phyloP scores from a whole-genome alignment of 2,329 filamentous ascomycete genomes.

The Aspergillus pseudoglaucus region DNA sequence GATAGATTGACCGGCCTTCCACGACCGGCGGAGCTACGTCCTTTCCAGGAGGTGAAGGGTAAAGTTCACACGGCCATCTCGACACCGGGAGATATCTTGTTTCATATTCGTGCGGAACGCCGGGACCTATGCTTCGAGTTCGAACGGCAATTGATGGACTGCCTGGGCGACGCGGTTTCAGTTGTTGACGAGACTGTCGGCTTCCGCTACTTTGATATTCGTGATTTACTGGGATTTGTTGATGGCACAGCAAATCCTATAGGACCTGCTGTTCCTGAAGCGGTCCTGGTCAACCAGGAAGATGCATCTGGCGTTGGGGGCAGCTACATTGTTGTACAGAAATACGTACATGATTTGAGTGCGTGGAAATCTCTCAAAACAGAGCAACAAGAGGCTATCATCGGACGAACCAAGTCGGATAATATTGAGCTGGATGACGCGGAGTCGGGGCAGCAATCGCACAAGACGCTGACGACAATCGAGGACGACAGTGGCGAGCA shows the following conservation, averaged over 20 bases:
- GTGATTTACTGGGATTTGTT: conserved; percentile 55
- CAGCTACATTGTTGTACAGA: conserved; percentile 55
- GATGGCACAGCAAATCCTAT: conserved; percentile 56
- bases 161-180: conserved; percentile 42
- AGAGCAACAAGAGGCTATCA: conserved; percentile 50
- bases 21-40: conserved; percentile 47
- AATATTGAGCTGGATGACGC: conserved; percentile 53
- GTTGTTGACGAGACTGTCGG: conserved; percentile 50
- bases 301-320: conserved; percentile 43
- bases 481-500: conserved; percentile 48
- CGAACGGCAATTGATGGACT: conserved; percentile 48
- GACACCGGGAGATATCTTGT: conserved; percentile 52
- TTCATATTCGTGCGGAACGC: conserved; percentile 54
- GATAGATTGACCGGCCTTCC: conserved; percentile 40
- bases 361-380: conserved; percentile 43
- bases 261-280: conserved; percentile 37
- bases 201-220: conserved; percentile 55
- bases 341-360: conserved; percentile 50
- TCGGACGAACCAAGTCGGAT: conserved; percentile 53
- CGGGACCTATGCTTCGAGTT: conserved; percentile 55
- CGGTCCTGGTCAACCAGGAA: conserved; percentile 39
- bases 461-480: conserved; percentile 52
- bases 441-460: conserved; percentile 35
- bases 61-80: conserved; percentile 46
- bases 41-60: conserved; percentile 46